A percentile compares a stretch with the other conserved stretches of the same genome.
Conservation (phyloP, 495 filamentous ascomycete species). For the Trichoderma parareesei region DNA sequence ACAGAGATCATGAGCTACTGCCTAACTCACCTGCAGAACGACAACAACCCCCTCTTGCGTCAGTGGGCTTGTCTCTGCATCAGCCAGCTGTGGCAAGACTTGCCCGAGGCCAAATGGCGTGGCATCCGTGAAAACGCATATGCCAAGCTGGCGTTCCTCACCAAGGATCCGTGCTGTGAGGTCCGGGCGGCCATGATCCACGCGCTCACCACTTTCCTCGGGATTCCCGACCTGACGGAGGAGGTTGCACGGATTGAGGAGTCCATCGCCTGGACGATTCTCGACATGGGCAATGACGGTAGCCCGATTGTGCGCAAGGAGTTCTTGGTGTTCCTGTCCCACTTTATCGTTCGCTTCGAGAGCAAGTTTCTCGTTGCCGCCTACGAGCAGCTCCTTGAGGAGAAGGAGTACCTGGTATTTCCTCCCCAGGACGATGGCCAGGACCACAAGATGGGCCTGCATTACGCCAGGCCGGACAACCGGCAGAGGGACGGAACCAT, state of each 20-base stretch:
- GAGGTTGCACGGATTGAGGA: slow-evolving; percentile 88
- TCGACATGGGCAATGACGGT: slow-evolving; percentile 84
- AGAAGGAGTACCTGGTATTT: slow-evolving; percentile 56
- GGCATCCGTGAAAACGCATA: slow-evolving; percentile 79
- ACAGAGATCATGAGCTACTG: slow-evolving; percentile 82
- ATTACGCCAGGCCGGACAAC: slow-evolving; percentile 42
- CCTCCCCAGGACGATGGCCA: slow-evolving; percentile 43
- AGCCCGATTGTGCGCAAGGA: slow-evolving; percentile 91
- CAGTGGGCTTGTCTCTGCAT: slow-evolving; percentile 97
- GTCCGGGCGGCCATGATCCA: slow-evolving; percentile 89
- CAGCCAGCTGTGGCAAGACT: slow-evolving; percentile 88
- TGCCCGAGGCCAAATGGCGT: slow-evolving; percentile 87
- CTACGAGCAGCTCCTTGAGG: slow-evolving; percentile 82
- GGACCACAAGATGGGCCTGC: slow-evolving; percentile 48
- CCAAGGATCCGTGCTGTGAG: slow-evolving; percentile 86
- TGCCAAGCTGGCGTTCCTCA: slow-evolving; percentile 65
- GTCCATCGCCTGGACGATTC: slow-evolving; percentile 69
- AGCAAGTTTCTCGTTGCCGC: slow-evolving; percentile 87
- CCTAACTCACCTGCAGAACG: slow-evolving; percentile 69
- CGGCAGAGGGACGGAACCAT: slow-evolving; percentile 42
- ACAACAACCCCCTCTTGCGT: slow-evolving; percentile 77
- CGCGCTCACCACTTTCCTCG: slow-evolving; percentile 86
- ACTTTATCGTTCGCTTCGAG: slow-evolving; percentile 84
- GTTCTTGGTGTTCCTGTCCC: slow-evolving; percentile 84
- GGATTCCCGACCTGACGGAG: slow-evolving; percentile 85